Conservation (phyloP, 768 basidiomycete species). For the Tylopilus vinaceipallidus region DNA sequence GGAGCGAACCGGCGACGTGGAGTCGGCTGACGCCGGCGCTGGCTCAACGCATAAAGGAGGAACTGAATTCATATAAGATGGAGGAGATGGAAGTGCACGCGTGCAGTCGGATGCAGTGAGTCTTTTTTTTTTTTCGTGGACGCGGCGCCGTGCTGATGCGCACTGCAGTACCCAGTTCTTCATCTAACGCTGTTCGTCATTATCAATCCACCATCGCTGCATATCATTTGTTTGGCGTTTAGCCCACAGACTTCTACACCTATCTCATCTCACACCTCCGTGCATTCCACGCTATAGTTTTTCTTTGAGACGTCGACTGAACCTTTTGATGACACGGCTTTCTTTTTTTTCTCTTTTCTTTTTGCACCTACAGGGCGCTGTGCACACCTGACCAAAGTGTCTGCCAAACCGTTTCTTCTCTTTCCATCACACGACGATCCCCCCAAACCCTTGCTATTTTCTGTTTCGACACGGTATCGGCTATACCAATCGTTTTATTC, state of each 20-base stretch:
- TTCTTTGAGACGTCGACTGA: conserved; percentile 15
- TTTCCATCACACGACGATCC: neutral
- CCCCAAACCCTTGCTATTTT: conserved; percentile 3
- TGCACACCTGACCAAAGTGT: conserved; percentile 31
- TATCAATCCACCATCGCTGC: conserved; percentile 25
- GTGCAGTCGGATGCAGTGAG: conserved; percentile 86
- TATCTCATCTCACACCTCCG: conserved; percentile 19
- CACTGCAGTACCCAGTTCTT: conserved; percentile 78
- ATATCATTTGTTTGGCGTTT: conserved; percentile 29
- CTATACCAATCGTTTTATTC: conserved; percentile 19
- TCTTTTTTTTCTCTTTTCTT: neutral
- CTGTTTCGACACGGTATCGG: conserved; percentile 13
- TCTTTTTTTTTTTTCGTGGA: conserved; percentile 20
- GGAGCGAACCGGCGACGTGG: conserved; percentile 96
- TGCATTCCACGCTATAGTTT: conserved; percentile 21
- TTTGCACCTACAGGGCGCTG: conserved; percentile 26
- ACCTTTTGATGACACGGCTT: conserved; percentile 20
- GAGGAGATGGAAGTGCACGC: conserved; percentile 99
- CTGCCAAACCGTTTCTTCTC: conserved; percentile 4
- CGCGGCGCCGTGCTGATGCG: neutral
- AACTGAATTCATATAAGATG: conserved; percentile 98
- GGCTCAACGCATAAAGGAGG: conserved; percentile 97
- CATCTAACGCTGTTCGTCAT: conserved; percentile 50
- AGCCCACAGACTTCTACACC: conserved; percentile 28
- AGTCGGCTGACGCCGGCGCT: conserved; percentile 92